Evolutionary conservation across 1,284 basidiomycete genomes (phyloP).

Genomic region (Tylopilus orsonianus): DNA sequence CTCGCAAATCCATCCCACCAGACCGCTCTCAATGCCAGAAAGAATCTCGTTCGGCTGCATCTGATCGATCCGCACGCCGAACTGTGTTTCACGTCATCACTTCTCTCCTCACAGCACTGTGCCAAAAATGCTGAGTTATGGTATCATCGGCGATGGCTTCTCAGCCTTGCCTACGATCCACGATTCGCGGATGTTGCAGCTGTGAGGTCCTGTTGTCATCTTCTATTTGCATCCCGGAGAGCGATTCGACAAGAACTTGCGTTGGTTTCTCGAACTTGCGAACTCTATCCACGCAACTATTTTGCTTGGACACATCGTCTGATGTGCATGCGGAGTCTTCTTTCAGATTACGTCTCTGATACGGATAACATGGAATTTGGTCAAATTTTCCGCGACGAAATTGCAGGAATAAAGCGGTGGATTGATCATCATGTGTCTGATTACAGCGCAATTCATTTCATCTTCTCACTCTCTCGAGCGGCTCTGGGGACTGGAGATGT

Average conservation of each 20-base stretch:
- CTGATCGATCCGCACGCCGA: slow-evolving; percentile 42
- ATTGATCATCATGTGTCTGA: slow-evolving; percentile 62
- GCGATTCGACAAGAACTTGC: slow-evolving; percentile 45
- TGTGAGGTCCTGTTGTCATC: neutral
- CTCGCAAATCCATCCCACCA: slow-evolving; percentile 68
- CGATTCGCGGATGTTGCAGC: neutral
- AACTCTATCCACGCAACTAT: slow-evolving; percentile 65
- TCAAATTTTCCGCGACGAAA: slow-evolving; percentile 40
- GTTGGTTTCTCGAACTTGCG: slow-evolving; percentile 47
- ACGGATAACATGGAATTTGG: slow-evolving; percentile 24
- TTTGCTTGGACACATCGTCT: slow-evolving; percentile 64
- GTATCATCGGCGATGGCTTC: slow-evolving; percentile 67
- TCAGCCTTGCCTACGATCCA: slow-evolving; percentile 33
- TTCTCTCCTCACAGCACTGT: slow-evolving; percentile 51
- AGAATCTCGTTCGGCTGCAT: slow-evolving; percentile 43
- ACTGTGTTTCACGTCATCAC: slow-evolving; percentile 44
- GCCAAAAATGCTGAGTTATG: slow-evolving; percentile 65
- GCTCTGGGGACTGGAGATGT: slow-evolving; percentile 4
- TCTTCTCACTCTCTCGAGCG: slow-evolving; percentile 36
- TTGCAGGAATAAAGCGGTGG: slow-evolving; percentile 44
- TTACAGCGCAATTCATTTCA: slow-evolving; percentile 58
- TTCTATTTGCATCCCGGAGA: slow-evolving; percentile 26
- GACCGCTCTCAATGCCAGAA: slow-evolving; percentile 60
- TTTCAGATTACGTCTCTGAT: slow-evolving; percentile 8
- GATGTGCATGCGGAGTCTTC: slow-evolving; percentile 38